Percentiles rank a stretch among this genome's conserved stretches.
These are phyloP conservation scores for Rhododendron ovatum DNA, from an alignment of 148 eudicot species.

Conservation along the genomic window DNA sequence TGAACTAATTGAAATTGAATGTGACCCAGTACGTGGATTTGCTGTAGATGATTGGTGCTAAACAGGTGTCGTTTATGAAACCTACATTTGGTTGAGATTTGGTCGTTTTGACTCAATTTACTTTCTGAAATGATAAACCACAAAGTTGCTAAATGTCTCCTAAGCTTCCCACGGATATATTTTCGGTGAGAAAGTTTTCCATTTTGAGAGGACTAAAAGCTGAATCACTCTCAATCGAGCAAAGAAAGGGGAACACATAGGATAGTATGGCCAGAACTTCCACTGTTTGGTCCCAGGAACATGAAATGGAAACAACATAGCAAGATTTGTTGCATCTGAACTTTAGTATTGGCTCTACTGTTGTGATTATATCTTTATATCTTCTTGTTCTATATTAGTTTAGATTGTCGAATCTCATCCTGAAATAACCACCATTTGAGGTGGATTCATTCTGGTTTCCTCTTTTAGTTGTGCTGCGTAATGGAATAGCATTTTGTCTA, in stretches of 20 bases:
- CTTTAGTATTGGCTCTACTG: too few species aligned
- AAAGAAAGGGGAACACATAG: too few species aligned
- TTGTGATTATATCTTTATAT: too few species aligned
- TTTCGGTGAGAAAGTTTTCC: background rate
- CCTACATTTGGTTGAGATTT: background rate
- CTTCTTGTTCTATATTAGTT: too few species aligned
- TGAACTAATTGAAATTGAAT: background rate
- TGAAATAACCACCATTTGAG: background rate
- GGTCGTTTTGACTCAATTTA: background rate
- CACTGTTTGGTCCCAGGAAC: too few species aligned
- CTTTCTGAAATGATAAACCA: background rate
- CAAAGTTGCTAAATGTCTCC: background rate
- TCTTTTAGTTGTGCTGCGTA: too few species aligned
- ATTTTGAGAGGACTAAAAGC: background rate
- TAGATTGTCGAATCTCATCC: background rate
- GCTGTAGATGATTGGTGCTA: background rate
- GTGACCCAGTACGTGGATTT: background rate
- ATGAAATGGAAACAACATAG: too few species aligned
- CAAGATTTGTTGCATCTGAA: too few species aligned
- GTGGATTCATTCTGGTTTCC: background rate
- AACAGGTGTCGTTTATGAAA: background rate
- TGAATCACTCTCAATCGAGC: background rate
- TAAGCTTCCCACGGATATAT: background rate
- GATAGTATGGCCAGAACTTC: too few species aligned
- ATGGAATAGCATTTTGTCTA: background rate